Percentiles rank a stretch among this genome's conserved stretches.
Evolutionary conservation across 345 rosid genomes (phyloP).

Genomic region (Euphorbia pulcherrima): DNA sequence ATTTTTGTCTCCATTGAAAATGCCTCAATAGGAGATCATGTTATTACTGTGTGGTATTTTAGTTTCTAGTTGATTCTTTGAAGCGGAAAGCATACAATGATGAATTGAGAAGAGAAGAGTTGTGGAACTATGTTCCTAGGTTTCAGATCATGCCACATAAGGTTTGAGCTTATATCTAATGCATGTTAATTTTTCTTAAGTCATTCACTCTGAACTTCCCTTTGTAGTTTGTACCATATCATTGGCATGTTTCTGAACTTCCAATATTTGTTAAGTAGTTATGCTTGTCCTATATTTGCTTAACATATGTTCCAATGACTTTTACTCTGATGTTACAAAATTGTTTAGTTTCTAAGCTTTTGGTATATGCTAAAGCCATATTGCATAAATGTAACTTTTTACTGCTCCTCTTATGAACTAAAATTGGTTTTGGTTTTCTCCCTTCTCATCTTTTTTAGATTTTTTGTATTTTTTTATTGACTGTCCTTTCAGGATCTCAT

Average conservation of each 20-base stretch:
- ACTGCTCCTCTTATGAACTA: too few relatives aligned
- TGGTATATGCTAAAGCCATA: not conserved
- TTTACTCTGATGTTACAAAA: not conserved
- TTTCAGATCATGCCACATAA: conserved; percentile 72
- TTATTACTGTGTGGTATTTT: too few relatives aligned
- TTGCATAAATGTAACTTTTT: too few relatives aligned
- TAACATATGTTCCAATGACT: not conserved
- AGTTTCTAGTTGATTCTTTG: conserved; percentile 83
- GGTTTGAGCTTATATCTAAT: conserved; percentile 43
- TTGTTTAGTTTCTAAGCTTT: not conserved
- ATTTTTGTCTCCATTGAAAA: too few relatives aligned
- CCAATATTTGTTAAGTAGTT: not conserved
- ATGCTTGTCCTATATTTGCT: not conserved
- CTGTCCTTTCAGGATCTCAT: too few relatives aligned
- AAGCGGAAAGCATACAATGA: conserved; percentile 89
- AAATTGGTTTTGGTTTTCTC: too few relatives aligned
- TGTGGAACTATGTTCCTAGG: conserved; percentile 68
- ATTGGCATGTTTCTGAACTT: not conserved
- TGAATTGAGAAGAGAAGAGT: conserved; percentile 82
- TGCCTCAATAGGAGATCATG: too few relatives aligned
- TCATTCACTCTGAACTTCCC: too few relatives aligned
- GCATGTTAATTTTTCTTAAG: not conserved
- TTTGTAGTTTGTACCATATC: not conserved
- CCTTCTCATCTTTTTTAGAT: too few relatives aligned
- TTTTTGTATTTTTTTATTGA: too few relatives aligned